Conservation (phyloP, 306 rosid species). For the Mimosa bimucronata region DNA sequence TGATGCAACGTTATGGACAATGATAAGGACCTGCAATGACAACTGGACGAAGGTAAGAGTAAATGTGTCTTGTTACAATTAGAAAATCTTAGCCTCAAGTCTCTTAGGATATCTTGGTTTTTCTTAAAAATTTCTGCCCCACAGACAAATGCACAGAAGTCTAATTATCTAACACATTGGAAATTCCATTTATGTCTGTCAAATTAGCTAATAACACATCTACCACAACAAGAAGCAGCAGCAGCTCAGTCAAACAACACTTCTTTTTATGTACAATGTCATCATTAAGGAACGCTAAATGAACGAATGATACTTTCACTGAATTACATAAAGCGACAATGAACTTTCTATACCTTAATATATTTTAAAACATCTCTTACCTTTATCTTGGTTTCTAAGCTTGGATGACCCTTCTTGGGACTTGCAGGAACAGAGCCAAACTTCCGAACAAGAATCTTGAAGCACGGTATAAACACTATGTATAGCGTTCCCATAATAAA, state of each 20-base stretch:
- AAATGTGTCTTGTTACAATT: too few species aligned
- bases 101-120: too few species aligned
- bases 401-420: slow-evolving; percentile 42
- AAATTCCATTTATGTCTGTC: neutral
- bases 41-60: too few species aligned
- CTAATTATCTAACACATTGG: neutral
- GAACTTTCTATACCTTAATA: neutral
- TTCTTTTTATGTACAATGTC: slow-evolving; percentile 3
- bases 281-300: neutral
- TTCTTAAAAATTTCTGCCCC: neutral
- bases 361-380: slow-evolving; percentile 53
- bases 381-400: slow-evolving; percentile 48
- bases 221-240: neutral
- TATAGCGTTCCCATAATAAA: slow-evolving; percentile 51
- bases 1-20: too few species aligned
- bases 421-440: slow-evolving; percentile 49
- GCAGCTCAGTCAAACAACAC: neutral
- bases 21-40: too few species aligned
- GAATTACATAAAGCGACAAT: neutral
- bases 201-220: neutral
- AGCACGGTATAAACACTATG: slow-evolving; percentile 52
- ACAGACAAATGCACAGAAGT: neutral
- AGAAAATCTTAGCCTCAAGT: too few species aligned
- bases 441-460: slow-evolving; percentile 64
- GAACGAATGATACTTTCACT: neutral